Conservation (phyloP, 495 filamentous ascomycete species). For the Umbilicaria muhlenbergii region DNA sequence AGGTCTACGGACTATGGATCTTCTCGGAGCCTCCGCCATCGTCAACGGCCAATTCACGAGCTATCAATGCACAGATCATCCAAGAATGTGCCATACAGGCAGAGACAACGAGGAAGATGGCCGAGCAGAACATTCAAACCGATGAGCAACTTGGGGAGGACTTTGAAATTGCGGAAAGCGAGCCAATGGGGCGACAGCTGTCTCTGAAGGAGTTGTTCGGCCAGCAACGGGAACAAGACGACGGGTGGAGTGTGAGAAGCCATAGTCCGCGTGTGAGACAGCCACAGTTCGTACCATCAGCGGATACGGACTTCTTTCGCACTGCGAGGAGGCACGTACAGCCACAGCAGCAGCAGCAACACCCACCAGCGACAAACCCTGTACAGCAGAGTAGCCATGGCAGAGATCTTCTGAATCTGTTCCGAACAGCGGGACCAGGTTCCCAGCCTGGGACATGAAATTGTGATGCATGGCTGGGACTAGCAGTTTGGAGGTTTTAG, state of each 20-base stretch:
- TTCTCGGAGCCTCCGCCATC: slow-evolving; percentile 40
- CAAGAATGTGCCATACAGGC: slow-evolving; percentile 37
- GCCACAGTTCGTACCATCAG: neutral
- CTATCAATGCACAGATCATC: slow-evolving; percentile 35
- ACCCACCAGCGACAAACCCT: slow-evolving; percentile 3
- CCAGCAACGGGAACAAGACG: slow-evolving; percentile 35
- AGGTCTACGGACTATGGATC: slow-evolving; percentile 48
- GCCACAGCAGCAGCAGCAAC: neutral
- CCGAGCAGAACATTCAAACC: slow-evolving; percentile 26
- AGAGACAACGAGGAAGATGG: slow-evolving; percentile 27
- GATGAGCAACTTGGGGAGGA: slow-evolving; percentile 24
- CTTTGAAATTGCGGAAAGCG: slow-evolving; percentile 20
- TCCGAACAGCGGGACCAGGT: slow-evolving; percentile 26
- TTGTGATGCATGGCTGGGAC: slow-evolving; percentile 1
- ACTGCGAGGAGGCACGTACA: slow-evolving; percentile 7
- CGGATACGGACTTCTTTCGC: neutral
- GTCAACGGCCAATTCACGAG: slow-evolving; percentile 35
- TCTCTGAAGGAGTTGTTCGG: slow-evolving; percentile 39
- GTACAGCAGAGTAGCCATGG: neutral
- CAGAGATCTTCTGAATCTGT: slow-evolving; percentile 21
- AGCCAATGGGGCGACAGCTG: slow-evolving; percentile 36
- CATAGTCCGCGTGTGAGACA: slow-evolving; percentile 17
- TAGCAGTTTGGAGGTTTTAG: neutral
- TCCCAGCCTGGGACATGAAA: slow-evolving; percentile 13
- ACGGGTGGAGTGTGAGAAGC: slow-evolving; percentile 32